These are phyloP conservation scores for Phytophthora multivora DNA, from an alignment of 352 stramenopile genomes.

Conservation along the genomic window DNA sequence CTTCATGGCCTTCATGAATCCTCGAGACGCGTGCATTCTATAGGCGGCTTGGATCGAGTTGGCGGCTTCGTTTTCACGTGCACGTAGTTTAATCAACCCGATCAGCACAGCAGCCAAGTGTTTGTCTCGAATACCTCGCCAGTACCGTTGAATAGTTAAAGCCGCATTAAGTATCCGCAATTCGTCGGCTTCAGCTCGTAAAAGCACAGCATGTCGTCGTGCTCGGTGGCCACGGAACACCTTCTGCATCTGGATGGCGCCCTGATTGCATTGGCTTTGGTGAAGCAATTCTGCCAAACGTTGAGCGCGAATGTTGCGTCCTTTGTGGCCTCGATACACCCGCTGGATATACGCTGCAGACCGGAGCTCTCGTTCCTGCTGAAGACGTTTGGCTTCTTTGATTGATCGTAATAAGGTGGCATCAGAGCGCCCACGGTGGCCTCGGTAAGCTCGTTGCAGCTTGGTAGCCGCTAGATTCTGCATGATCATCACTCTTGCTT, in stretches of 20 bases:
- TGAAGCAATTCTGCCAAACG: conserved; percentile 58
- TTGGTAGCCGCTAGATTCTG: conserved; percentile 64
- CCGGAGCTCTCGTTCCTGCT: conserved; percentile 47
- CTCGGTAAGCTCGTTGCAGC: conserved; percentile 77
- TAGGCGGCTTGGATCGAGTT: conserved; percentile 68
- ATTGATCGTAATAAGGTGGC: conserved; percentile 52
- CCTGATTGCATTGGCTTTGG: conserved; percentile 49
- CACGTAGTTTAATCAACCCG: conserved; percentile 69
- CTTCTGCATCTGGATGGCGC: conserved; percentile 67
- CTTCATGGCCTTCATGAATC: conserved; percentile 67
- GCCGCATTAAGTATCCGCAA: conserved; percentile 54
- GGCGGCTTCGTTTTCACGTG: conserved; percentile 60
- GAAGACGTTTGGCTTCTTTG: conserved; percentile 45
- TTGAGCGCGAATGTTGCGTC: conserved; percentile 44
- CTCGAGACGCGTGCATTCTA: conserved; percentile 58
- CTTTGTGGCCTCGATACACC: conserved; percentile 75
- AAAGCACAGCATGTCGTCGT: conserved; percentile 42
- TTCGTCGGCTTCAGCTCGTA: conserved; percentile 47
- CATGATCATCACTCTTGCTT: conserved; percentile 60
- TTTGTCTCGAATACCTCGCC: conserved; percentile 76
- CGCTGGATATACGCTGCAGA: conserved; percentile 72
- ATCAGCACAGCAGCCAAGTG: conserved; percentile 75
- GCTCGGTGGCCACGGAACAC: conserved; percentile 67
- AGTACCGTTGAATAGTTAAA: conserved; percentile 79
- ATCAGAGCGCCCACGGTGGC: conserved; percentile 59